phyloP scores from a whole-genome alignment of 108 stramenopile species.

The Nitzschia sp. region DNA sequence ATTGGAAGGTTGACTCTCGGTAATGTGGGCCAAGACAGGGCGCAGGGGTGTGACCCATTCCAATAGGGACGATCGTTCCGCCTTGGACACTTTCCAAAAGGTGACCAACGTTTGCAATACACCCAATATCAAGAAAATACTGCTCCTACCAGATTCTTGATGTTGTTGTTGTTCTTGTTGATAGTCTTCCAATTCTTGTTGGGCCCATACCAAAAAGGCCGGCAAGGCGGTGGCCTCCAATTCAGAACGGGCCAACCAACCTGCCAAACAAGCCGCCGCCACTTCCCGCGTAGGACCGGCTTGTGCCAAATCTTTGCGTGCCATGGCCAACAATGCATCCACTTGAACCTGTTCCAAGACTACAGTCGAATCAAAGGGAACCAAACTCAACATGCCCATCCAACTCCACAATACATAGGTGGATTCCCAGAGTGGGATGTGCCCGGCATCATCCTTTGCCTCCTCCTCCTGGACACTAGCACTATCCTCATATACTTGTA shows the following conservation, averaged over 20 bases:
- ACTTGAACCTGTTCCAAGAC: constrained; percentile 56
- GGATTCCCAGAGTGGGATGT: constrained; percentile 88
- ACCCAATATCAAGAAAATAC: constrained; percentile 74
- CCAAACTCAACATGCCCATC: constrained; percentile 91
- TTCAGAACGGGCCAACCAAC: constrained; percentile 91
- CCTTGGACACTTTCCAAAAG: constrained; percentile 64
- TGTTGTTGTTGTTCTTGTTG: constrained; percentile 12
- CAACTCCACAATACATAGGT: constrained; percentile 93
- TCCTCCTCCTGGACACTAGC: not conserved
- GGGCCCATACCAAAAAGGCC: constrained; percentile 72
- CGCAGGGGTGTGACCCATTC: constrained; percentile 12
- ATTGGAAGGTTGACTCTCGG: constrained; percentile 36
- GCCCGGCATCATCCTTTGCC: too few species aligned
- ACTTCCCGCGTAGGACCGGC: constrained; percentile 90
- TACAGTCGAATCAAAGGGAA: constrained; percentile 91
- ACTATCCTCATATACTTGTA: not conserved
- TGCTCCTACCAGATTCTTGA: too few species aligned
- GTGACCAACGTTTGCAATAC: constrained; percentile 73
- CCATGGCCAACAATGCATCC: constrained; percentile 43
- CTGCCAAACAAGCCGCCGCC: constrained; percentile 87
- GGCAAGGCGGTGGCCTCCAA: constrained; percentile 71
- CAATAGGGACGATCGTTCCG: constrained; percentile 49
- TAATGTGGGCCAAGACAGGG: constrained; percentile 13
- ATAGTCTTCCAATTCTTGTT: constrained; percentile 37
- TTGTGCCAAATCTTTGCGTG: constrained; percentile 64